Evolutionary conservation across 345 rosid species (phyloP).

Genomic region (Rhodomyrtus tomentosa): DNA sequence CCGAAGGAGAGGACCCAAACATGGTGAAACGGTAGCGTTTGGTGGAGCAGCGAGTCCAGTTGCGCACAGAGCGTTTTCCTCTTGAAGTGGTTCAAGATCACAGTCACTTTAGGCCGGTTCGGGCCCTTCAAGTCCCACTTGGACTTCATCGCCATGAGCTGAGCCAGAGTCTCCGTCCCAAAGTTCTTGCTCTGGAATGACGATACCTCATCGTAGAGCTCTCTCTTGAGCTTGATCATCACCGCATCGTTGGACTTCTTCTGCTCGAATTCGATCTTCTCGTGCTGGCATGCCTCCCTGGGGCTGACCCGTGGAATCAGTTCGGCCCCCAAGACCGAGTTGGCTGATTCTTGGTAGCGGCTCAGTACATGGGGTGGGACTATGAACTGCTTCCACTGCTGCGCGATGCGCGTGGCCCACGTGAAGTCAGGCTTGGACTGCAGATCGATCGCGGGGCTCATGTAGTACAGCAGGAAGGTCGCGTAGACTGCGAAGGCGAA

Average conservation of each 20-base stretch:
- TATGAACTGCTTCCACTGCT: slow-evolving; percentile 59
- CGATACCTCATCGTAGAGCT: slow-evolving; percentile 51
- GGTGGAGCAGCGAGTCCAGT: slow-evolving; percentile 75
- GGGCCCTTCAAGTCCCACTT: slow-evolving; percentile 66
- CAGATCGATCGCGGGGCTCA: slow-evolving; percentile 78
- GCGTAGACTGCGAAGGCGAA: slow-evolving; percentile 85
- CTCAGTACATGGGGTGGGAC: slow-evolving; percentile 53
- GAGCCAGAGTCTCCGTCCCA: slow-evolving; percentile 58
- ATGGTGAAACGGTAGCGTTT: slow-evolving; percentile 84
- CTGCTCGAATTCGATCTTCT: slow-evolving; percentile 82
- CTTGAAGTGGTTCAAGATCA: slow-evolving; percentile 91
- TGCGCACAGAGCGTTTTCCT: slow-evolving; percentile 91
- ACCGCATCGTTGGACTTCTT: slow-evolving; percentile 67
- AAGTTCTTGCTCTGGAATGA: slow-evolving; percentile 44
- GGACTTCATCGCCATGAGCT: slow-evolving; percentile 76
- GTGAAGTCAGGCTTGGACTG: slow-evolving; percentile 71
- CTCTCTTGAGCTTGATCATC: slow-evolving; percentile 77
- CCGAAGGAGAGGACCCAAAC: slow-evolving; percentile 96
- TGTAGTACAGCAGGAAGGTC: slow-evolving; percentile 76
- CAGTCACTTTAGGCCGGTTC: slow-evolving; percentile 62
- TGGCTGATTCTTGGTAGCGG: slow-evolving; percentile 47
- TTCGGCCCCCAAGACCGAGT: slow-evolving; percentile 16
- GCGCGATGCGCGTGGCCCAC: slow-evolving; percentile 80
- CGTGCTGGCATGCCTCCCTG: slow-evolving; percentile 64
- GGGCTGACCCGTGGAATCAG: slow-evolving; percentile 25